These are phyloP conservation scores for Macaranga tanarius DNA, from an alignment of 441 rosid species.

Conservation along the genomic window DNA sequence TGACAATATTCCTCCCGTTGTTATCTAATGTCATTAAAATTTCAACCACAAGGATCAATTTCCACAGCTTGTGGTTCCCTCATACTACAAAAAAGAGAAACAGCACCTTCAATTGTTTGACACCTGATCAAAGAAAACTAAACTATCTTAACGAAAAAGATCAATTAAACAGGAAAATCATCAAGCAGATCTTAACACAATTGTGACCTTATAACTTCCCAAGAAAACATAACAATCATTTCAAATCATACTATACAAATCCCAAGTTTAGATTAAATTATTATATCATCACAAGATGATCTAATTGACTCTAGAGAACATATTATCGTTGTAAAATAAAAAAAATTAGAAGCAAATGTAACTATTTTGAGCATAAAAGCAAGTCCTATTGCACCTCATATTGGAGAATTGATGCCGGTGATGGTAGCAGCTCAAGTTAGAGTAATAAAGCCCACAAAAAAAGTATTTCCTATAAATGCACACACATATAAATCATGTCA, in stretches of 20 bases:
- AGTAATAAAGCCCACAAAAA: not conserved
- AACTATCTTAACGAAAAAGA: slow-evolving; percentile 10
- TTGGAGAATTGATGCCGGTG: not conserved
- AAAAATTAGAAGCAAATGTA: slow-evolving; percentile 4
- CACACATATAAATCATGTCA: not conserved
- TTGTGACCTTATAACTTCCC: not conserved
- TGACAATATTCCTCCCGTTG: slow-evolving; percentile 11
- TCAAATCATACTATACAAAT: not conserved
- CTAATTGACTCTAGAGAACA: slow-evolving; percentile 6
- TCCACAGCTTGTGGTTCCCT: slow-evolving; percentile 11
- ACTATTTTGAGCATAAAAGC: slow-evolving; percentile 3
- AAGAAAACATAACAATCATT: not conserved
- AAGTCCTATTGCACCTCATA: not conserved
- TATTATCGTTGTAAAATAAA: not conserved
- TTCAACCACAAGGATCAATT: slow-evolving; percentile 11
- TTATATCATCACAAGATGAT: not conserved
- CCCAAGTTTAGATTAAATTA: not conserved
- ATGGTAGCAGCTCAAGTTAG: not conserved
- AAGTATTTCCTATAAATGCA: not conserved
- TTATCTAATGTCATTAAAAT: slow-evolving; percentile 13
- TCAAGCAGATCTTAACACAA: not conserved
- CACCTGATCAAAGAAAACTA: slow-evolving; percentile 29
- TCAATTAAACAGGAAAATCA: slow-evolving; percentile 5
- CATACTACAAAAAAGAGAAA: slow-evolving; percentile 17
- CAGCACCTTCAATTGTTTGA: slow-evolving; percentile 11